phyloP scores from a whole-genome alignment of 768 basidiomycete species.

The Kwoniella dejecticola region DNA sequence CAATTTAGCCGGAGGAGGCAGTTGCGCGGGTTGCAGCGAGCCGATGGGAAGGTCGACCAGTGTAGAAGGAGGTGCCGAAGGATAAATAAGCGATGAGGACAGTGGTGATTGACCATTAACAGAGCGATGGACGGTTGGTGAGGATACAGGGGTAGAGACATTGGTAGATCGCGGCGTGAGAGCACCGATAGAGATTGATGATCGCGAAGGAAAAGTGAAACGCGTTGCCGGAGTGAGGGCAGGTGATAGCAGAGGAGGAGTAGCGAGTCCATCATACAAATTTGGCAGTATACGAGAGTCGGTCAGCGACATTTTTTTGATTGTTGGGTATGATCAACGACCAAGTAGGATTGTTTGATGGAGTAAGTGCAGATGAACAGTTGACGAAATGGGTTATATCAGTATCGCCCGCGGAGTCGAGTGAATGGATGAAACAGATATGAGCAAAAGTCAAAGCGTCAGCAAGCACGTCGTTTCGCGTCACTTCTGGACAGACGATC shows the following conservation, averaged over 20 bases:
- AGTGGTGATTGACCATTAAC: neutral
- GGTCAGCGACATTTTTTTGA: constrained; percentile 32
- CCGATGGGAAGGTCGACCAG: neutral
- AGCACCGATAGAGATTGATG: neutral
- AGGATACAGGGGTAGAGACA: neutral
- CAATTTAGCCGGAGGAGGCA: constrained; percentile 11
- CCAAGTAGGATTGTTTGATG: too few species aligned
- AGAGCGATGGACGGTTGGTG: neutral
- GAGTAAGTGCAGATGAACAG: too few species aligned
- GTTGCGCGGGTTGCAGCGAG: constrained; percentile 17
- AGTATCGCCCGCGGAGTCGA: too few species aligned
- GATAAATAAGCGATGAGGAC: neutral
- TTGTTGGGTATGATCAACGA: neutral
- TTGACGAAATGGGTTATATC: too few species aligned
- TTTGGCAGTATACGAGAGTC: constrained; percentile 36
- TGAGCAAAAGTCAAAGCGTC: neutral
- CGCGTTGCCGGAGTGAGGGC: constrained; percentile 5
- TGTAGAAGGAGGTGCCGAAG: neutral
- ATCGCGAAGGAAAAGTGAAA: neutral
- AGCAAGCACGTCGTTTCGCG: constrained; percentile 2
- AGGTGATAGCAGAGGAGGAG: constrained; percentile 36
- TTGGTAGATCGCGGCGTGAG: neutral
- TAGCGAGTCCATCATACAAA: constrained; percentile 48
- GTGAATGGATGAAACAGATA: neutral
- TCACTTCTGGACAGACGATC: neutral